A percentile compares a stretch with the other conserved stretches of the same genome.
Conservation (phyloP, 805 yeast species). For the Candida adriatica region DNA sequence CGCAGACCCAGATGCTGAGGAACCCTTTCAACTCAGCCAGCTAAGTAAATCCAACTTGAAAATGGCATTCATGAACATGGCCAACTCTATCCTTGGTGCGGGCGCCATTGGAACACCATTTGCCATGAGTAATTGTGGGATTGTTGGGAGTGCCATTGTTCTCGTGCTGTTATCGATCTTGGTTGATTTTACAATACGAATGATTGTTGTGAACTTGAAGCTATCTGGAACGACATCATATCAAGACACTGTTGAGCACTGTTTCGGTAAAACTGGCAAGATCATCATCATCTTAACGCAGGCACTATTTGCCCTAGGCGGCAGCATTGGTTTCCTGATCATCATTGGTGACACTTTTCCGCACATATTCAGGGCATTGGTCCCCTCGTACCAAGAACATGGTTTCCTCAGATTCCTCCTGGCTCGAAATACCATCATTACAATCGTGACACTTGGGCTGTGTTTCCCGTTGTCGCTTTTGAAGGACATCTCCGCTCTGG, state of each 20-base stretch:
- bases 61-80: conserved; percentile 97
- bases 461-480: conserved; percentile 81
- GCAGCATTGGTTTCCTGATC: conserved; percentile 88
- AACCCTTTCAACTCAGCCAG: conserved; percentile 15
- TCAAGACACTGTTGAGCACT: conserved; percentile 76
- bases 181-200: conserved; percentile 82
- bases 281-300: conserved; percentile 64
- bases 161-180: conserved; percentile 55
- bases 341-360: conserved; percentile 95
- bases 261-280: conserved; percentile 72
- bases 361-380: conserved; percentile 67
- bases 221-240: conserved; percentile 71
- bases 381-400: conserved; percentile 34
- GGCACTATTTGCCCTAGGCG: conserved; percentile 90
- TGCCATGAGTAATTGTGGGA: conserved; percentile 76
- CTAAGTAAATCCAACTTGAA: conserved; percentile 48
- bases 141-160: conserved; percentile 62
- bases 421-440: conserved; percentile 63
- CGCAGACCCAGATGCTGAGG: conserved; percentile 11
- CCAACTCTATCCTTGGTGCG: conserved; percentile 90
- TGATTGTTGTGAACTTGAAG: conserved; percentile 78
- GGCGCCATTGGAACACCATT: conserved; percentile 94
- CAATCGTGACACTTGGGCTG: conserved; percentile 59
- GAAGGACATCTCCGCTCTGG: conserved; percentile 75
- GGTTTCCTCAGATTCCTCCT: conserved; percentile 47